These are phyloP conservation scores for Salix koriyanagi DNA, from an alignment of 345 rosid genomes.

Conservation along the genomic window DNA sequence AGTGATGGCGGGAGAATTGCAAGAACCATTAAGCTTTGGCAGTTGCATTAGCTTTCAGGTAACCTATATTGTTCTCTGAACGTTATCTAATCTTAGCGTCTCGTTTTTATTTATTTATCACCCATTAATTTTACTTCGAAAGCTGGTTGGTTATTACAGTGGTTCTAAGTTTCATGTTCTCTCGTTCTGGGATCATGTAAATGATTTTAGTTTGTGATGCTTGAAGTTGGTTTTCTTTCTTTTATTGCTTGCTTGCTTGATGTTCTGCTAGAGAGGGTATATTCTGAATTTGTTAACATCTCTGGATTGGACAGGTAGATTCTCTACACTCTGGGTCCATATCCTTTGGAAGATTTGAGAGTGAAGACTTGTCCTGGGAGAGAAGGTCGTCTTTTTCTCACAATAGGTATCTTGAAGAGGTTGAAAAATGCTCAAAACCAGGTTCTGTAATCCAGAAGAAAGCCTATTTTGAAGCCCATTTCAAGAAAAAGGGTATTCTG, in stretches of 20 bases:
- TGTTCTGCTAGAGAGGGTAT: neutral
- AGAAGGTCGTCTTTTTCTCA: slow-evolving; percentile 83
- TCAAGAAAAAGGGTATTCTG: slow-evolving; percentile 64
- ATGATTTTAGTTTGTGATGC: neutral
- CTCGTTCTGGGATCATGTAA: neutral
- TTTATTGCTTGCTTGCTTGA: neutral
- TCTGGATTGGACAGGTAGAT: slow-evolving; percentile 42
- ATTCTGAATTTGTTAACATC: neutral
- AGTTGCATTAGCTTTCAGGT: slow-evolving; percentile 51
- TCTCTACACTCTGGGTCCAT: slow-evolving; percentile 76
- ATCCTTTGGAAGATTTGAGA: slow-evolving; percentile 92
- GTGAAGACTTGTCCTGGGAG: slow-evolving; percentile 74
- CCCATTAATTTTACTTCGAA: neutral
- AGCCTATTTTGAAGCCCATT: slow-evolving; percentile 87
- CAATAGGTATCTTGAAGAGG: slow-evolving; percentile 89
- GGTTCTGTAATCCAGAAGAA: slow-evolving; percentile 79
- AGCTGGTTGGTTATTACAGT: neutral
- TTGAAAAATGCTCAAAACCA: slow-evolving; percentile 75
- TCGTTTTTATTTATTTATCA: neutral
- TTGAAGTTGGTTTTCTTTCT: neutral
- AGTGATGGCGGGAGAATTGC: slow-evolving; percentile 57
- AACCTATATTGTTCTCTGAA: neutral
- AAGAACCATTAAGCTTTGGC: slow-evolving; percentile 46
- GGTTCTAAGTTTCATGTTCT: neutral
- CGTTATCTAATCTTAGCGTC: neutral